A percentile compares a stretch with the other conserved stretches of the same genome.
These are phyloP conservation scores for Fusarium solani-melongenae DNA, from an alignment of 2,329 filamentous ascomycete genomes.

Conservation along the genomic window DNA sequence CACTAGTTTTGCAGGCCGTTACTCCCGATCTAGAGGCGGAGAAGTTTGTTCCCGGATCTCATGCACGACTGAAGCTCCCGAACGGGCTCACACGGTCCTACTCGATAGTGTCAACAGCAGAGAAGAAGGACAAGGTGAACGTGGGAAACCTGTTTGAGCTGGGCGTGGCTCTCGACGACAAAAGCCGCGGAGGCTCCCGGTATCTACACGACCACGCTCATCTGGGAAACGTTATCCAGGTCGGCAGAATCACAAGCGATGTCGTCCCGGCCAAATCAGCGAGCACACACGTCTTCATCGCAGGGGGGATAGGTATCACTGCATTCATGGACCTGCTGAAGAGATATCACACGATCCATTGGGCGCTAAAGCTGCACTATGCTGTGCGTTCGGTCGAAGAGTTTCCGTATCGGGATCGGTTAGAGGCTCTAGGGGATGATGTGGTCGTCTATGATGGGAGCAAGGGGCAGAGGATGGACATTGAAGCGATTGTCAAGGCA, in stretches of 20 bases:
- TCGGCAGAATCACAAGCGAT: conserved; percentile 62
- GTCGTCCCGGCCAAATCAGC: conserved; percentile 57
- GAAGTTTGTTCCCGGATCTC: conserved; percentile 58
- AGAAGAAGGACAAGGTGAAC: conserved; percentile 9
- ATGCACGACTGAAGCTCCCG: conserved; percentile 67
- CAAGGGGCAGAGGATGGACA: conserved; percentile 63
- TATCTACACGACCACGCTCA: conserved; percentile 64
- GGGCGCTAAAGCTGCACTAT: conserved; percentile 67
- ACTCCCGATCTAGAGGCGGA: conserved; percentile 48
- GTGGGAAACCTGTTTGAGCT: conserved; percentile 64
- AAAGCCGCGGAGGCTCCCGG: conserved; percentile 69
- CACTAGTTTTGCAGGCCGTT: conserved; percentile 63
- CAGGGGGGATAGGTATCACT: conserved; percentile 74
- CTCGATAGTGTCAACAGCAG: conserved; percentile 60
- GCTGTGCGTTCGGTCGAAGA: conserved; percentile 64
- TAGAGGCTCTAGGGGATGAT: conserved; percentile 55
- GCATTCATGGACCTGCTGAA: conserved; percentile 67
- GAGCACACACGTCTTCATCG: conserved; percentile 69
- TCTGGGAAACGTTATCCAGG: conserved; percentile 61
- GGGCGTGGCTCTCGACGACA: conserved; percentile 65
- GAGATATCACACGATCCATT: conserved; percentile 50
- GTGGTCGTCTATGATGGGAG: conserved; percentile 65
- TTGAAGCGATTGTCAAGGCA: conserved; percentile 59
- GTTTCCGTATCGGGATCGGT: conserved; percentile 63
- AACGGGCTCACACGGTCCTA: conserved; percentile 69